Evolutionary conservation across 2,329 filamentous ascomycete genomes (phyloP).

Genomic region (Phoma sp.): DNA sequence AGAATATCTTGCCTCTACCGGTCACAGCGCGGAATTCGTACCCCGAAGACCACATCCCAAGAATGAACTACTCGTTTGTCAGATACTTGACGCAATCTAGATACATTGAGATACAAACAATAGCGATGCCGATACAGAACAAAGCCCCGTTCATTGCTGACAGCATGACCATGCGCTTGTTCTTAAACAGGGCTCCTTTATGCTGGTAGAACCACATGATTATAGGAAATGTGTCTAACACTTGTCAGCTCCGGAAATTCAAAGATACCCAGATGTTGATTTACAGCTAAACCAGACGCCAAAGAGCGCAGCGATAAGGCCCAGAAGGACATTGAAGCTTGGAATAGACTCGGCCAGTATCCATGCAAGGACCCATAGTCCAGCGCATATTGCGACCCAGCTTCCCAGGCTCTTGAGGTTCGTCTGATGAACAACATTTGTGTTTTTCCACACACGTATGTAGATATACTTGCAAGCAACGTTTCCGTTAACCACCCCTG

Average conservation of each 20-base stretch:
- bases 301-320: conserved; percentile 65
- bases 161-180: conserved; percentile 51
- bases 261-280: conserved; percentile 20
- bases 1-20: conserved; percentile 34
- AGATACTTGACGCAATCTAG: background rate
- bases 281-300: conserved; percentile 70
- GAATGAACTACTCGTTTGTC: conserved; percentile 25
- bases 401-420: conserved; percentile 44
- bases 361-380: conserved; percentile 67
- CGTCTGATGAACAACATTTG: conserved; percentile 48
- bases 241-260: background rate
- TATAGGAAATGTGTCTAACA: conserved; percentile 49
- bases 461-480: conserved; percentile 72
- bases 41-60: conserved; percentile 41
- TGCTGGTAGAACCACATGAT: conserved; percentile 58
- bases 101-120: conserved; percentile 27
- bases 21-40: conserved; percentile 27
- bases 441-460: conserved; percentile 65
- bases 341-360: conserved; percentile 73
- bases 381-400: conserved; percentile 64
- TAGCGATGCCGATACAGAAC: conserved; percentile 43
- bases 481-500: conserved; percentile 72
- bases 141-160: conserved; percentile 54
- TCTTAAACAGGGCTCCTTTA: conserved; percentile 47
- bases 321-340: conserved; percentile 70